A percentile compares a stretch with the other conserved stretches of the same genome.
phyloP scores from a whole-genome alignment of 2,329 filamentous ascomycete genomes.

The Coniochaeta prunicola region DNA sequence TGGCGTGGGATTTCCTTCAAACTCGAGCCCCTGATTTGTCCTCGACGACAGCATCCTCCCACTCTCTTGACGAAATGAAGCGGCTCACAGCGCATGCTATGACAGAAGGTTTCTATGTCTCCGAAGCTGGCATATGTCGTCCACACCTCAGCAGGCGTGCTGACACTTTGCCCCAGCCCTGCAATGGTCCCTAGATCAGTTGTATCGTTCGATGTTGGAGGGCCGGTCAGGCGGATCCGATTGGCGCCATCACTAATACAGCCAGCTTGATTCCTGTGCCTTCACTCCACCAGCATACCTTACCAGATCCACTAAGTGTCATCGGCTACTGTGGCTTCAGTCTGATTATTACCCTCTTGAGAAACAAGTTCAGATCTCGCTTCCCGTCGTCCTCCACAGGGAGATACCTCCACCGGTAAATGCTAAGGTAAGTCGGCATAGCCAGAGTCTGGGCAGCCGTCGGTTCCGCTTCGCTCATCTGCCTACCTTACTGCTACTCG shows the following conservation, averaged over 20 bases:
- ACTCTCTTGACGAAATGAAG: constrained; percentile 14
- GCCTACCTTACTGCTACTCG: background rate
- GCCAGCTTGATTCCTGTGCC: constrained; percentile 1
- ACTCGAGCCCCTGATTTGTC: constrained; percentile 17
- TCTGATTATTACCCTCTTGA: background rate
- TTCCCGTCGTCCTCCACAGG: background rate
- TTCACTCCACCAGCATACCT: background rate
- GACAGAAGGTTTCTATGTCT: constrained; percentile 18
- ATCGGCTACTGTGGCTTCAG: background rate
- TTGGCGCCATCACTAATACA: background rate
- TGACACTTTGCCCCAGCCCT: background rate
- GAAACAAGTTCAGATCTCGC: background rate
- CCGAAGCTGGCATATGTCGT: background rate
- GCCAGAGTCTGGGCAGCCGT: background rate
- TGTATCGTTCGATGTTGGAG: background rate
- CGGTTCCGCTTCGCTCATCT: background rate
- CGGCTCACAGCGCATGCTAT: constrained; percentile 15
- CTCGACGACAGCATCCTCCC: constrained; percentile 16
- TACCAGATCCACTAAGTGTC: background rate
- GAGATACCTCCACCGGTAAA: background rate
- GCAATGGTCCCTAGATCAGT: background rate
- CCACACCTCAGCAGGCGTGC: background rate
- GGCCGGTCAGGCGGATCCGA: background rate
- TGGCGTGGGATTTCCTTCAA: background rate
- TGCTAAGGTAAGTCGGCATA: background rate